Conservation (phyloP, 108 stramenopile species). For the Halocafeteria seosinensis region DNA sequence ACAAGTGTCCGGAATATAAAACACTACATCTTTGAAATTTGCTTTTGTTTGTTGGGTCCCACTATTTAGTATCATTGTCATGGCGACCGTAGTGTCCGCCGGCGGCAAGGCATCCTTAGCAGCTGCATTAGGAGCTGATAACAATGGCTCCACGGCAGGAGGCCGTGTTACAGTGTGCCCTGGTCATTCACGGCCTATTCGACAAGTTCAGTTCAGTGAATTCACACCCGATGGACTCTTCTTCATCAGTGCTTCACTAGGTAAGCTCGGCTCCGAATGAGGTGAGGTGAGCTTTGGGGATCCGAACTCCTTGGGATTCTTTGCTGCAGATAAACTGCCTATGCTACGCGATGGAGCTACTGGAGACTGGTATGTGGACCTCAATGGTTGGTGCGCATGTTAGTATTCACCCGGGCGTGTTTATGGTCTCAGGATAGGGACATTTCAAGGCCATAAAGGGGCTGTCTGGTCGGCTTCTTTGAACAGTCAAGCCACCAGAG, state of each 20-base stretch:
- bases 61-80: neutral
- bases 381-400: too few relatives aligned
- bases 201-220: constrained; percentile 56
- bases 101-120: neutral
- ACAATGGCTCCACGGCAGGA: neutral
- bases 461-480: constrained; percentile 92
- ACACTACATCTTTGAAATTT: neutral
- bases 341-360: constrained; percentile 80
- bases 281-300: too few relatives aligned
- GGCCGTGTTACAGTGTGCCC: constrained; percentile 63
- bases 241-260: constrained; percentile 22
- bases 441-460: constrained; percentile 90
- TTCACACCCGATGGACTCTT: constrained; percentile 34
- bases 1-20: too few relatives aligned
- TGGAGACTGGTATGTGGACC: constrained; percentile 99
- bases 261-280: too few relatives aligned
- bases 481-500: constrained; percentile 68
- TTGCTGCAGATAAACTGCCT: constrained; percentile 46
- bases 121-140: neutral
- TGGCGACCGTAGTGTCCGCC: neutral
- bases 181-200: constrained; percentile 55
- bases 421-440: too few relatives aligned
- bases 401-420: too few relatives aligned
- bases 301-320: too few relatives aligned
- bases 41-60: neutral